Evolutionary conservation across 148 eudicot genomes (phyloP).

Genomic region (Cornus controversa): DNA sequence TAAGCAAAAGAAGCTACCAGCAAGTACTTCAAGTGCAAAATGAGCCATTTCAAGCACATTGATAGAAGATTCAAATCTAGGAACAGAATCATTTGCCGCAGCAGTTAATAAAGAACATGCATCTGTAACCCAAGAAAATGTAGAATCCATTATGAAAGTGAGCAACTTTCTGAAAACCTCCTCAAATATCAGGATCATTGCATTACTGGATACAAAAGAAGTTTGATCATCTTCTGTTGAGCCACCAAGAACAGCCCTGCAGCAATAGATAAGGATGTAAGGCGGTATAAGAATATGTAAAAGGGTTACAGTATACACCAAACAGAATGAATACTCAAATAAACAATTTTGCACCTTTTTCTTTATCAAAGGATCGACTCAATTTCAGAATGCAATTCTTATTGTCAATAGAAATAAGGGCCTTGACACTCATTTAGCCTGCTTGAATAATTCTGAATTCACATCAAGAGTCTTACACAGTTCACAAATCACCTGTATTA

Average conservation of each 20-base stretch:
- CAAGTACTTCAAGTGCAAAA: slow-evolving; percentile 70
- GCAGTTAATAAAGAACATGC: slow-evolving; percentile 38
- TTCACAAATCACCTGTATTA: not conserved
- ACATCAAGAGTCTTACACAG: not conserved
- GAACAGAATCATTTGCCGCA: slow-evolving; percentile 24
- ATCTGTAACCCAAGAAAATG: slow-evolving; percentile 51
- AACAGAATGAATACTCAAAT: not conserved
- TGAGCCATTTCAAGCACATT: slow-evolving; percentile 53
- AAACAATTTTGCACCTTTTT: not conserved
- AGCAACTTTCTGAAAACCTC: slow-evolving; percentile 49
- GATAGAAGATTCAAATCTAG: slow-evolving; percentile 25
- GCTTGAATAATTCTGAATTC: not conserved
- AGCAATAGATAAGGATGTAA: slow-evolving; percentile 17
- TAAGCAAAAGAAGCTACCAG: slow-evolving; percentile 54
- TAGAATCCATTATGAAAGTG: slow-evolving; percentile 54
- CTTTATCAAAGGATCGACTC: not conserved
- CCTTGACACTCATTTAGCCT: too few relatives aligned
- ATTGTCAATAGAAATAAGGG: too few relatives aligned
- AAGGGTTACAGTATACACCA: not conserved
- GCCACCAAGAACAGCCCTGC: slow-evolving; percentile 85
- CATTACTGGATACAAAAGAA: slow-evolving; percentile 52
- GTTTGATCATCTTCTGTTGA: slow-evolving; percentile 41
- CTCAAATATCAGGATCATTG: slow-evolving; percentile 46
- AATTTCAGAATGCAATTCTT: not conserved
- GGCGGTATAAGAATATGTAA: not conserved